phyloP scores from a whole-genome alignment of 192 early-diverging fungal genomes.

The Fimicolochytrium jonesii region DNA sequence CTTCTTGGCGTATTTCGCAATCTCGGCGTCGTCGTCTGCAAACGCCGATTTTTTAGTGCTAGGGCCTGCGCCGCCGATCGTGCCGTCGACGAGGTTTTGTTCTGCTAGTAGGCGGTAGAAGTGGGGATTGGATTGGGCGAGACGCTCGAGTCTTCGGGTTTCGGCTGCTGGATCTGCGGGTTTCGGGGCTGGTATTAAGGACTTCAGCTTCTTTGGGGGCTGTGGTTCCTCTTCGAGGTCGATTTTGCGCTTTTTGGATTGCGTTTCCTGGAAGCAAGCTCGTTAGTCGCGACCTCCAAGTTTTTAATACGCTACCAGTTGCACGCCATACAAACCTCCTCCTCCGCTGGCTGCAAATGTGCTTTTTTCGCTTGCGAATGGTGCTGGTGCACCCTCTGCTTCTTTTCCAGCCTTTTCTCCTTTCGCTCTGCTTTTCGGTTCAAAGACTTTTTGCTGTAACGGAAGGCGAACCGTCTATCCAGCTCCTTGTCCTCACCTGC shows the following conservation, averaged over 20 bases:
- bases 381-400: conserved; percentile 18
- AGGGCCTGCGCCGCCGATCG: neutral
- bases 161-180: conserved; percentile 5
- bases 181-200: too few species aligned
- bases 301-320: neutral
- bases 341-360: neutral
- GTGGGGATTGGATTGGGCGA: conserved; percentile 25
- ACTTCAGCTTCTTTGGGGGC: too few species aligned
- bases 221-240: too few species aligned
- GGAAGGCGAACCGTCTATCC: conserved; percentile 22
- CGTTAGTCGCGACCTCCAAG: too few species aligned
- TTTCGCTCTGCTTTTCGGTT: conserved; percentile 31
- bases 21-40: conserved; percentile 32
- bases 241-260: too few species aligned
- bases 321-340: neutral
- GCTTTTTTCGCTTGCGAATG: conserved; percentile 12
- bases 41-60: neutral
- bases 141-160: conserved; percentile 18
- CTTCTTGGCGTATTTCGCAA: conserved; percentile 27
- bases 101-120: conserved; percentile 23
- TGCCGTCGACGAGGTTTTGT: conserved; percentile 4
- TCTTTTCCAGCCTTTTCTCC: conserved; percentile 24
- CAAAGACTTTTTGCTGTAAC: conserved; percentile 24
- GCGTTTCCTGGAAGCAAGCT: too few species aligned
- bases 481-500: neutral